Evolutionary conservation across 352 stramenopile species (phyloP).

Genomic region (Phytopythium vexans): DNA sequence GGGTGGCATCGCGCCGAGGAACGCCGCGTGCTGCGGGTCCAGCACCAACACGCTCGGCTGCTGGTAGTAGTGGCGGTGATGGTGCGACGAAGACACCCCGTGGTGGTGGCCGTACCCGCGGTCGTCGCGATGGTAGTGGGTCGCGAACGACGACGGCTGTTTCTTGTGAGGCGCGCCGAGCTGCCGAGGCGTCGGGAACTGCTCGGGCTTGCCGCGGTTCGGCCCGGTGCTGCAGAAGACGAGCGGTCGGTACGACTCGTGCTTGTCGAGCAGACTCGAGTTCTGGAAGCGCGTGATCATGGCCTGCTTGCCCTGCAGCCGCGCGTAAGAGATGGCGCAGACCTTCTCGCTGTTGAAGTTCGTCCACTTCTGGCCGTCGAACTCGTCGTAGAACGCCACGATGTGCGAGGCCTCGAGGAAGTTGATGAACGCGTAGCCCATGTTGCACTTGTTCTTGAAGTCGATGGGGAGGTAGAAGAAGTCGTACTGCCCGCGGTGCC

Average conservation of each 20-base stretch:
- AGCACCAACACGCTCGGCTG: constrained; percentile 17
- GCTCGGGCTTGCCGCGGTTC: constrained; percentile 63
- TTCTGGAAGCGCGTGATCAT: constrained; percentile 99
- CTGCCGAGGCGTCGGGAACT: constrained; percentile 53
- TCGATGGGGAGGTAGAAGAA: constrained; percentile 99
- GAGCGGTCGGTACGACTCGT: constrained; percentile 90
- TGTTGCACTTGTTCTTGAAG: constrained; percentile 99
- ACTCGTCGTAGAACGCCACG: constrained; percentile 79
- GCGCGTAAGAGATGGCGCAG: constrained; percentile 97
- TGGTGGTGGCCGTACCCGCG: constrained; percentile 25
- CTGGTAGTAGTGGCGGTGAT: constrained; percentile 15
- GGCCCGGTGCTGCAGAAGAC: constrained; percentile 85
- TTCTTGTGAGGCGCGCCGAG: constrained; percentile 31
- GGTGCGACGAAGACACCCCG: constrained; percentile 19
- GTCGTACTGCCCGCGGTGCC: constrained; percentile 92
- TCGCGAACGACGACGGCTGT: constrained; percentile 6
- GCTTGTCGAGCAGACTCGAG: constrained; percentile 93
- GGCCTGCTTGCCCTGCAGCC: constrained; percentile 95
- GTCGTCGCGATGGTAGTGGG: constrained; percentile 9
- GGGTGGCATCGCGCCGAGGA: constrained; percentile 5
- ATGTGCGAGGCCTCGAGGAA: constrained; percentile 91
- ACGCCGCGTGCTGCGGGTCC: constrained; percentile 13
- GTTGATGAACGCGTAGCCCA: constrained; percentile 99
- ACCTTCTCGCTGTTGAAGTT: constrained; percentile 99
- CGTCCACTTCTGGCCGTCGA: constrained; percentile 91